Evolutionary conservation across 768 basidiomycete genomes (phyloP).

Genomic region (Cystobasidium tubakii): DNA sequence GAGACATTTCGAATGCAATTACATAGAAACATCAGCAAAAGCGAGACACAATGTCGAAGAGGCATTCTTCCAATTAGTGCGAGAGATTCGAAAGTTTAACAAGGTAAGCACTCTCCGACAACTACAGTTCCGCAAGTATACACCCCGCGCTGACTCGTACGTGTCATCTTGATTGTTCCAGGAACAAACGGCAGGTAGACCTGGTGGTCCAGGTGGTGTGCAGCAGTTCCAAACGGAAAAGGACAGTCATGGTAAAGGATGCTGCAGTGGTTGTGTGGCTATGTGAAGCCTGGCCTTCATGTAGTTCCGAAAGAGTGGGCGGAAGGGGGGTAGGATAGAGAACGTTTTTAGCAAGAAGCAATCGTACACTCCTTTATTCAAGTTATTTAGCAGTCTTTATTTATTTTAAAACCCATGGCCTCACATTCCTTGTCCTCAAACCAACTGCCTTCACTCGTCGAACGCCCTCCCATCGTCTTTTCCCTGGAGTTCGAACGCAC

Average conservation of each 20-base stretch:
- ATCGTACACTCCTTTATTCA: too few relatives aligned
- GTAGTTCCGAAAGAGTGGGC: too few relatives aligned
- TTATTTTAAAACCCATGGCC: too few relatives aligned
- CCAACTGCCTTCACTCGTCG: too few relatives aligned
- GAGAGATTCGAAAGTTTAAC: slow-evolving; percentile 52
- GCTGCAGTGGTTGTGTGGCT: slow-evolving; percentile 42
- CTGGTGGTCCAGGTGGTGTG: slow-evolving; percentile 36
- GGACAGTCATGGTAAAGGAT: slow-evolving; percentile 39
- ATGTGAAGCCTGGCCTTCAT: slow-evolving; percentile 4
- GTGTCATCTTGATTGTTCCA: slow-evolving; percentile 2
- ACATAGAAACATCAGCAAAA: slow-evolving; percentile 54
- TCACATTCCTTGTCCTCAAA: too few relatives aligned
- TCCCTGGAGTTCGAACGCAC: too few relatives aligned
- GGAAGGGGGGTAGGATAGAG: too few relatives aligned
- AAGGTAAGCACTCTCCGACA: slow-evolving; percentile 47
- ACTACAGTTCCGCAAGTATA: too few relatives aligned
- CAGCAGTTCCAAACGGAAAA: slow-evolving; percentile 43
- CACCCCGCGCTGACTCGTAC: too few relatives aligned
- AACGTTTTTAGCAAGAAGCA: too few relatives aligned
- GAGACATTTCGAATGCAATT: slow-evolving; percentile 54
- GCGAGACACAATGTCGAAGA: slow-evolving; percentile 54
- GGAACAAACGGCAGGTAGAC: slow-evolving; percentile 44
- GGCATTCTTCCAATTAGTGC: slow-evolving; percentile 52
- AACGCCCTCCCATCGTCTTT: too few relatives aligned
- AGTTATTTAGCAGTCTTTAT: too few relatives aligned